These are phyloP conservation scores for Penicillium expansum DNA, from an alignment of 2,329 filamentous ascomycete species.

Conservation along the genomic window DNA sequence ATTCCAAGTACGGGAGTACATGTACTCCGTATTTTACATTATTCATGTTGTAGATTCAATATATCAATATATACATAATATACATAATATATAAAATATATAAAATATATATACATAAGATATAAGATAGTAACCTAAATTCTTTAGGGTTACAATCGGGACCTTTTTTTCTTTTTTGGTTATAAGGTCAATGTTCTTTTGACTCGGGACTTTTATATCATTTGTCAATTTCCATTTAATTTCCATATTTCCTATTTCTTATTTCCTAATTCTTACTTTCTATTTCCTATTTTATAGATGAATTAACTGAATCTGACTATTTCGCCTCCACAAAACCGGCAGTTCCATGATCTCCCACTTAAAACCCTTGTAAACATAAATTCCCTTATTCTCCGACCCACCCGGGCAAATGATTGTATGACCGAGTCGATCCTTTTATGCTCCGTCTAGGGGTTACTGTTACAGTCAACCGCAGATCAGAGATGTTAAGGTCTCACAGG, in stretches of 20 bases:
- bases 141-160: background rate
- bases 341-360: background rate
- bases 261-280: too few species aligned
- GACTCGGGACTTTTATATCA: too few species aligned
- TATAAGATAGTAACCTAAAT: background rate
- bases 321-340: background rate
- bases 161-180: too few species aligned
- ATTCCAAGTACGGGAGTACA: constrained; percentile 20
- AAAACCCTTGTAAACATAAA: background rate
- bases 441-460: constrained; percentile 27
- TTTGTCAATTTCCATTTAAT: too few species aligned
- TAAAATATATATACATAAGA: background rate
- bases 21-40: background rate
- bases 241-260: too few species aligned
- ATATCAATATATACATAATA: too few species aligned
- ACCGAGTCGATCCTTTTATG: constrained; percentile 19
- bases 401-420: constrained; percentile 7
- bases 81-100: background rate
- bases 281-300: too few species aligned
- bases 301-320: too few species aligned
- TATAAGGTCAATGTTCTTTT: too few species aligned
- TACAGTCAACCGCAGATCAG: constrained; percentile 17
- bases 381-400: constrained; percentile 23
- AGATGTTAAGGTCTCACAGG: constrained; percentile 17
- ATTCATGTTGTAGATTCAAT: background rate